Percentiles rank a stretch among this genome's conserved stretches.
These are phyloP conservation scores for Dactylellina leptospora DNA, from an alignment of 2,329 filamentous ascomycete species.

Conservation along the genomic window DNA sequence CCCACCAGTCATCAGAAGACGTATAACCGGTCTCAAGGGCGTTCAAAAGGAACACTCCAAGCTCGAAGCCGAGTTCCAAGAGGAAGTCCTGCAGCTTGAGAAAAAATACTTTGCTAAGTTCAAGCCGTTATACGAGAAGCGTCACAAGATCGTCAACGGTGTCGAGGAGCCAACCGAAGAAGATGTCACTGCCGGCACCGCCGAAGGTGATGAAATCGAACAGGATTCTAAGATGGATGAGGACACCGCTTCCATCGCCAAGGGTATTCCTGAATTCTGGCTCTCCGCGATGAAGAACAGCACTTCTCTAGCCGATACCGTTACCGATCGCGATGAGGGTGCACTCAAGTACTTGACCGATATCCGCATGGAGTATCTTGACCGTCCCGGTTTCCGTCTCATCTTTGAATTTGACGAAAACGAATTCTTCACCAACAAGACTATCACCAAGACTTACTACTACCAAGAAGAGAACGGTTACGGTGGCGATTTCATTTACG, in stretches of 20 bases:
- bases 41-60: slow-evolving; percentile 99
- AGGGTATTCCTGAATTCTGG: slow-evolving; percentile 99
- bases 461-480: slow-evolving; percentile 99
- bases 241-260: slow-evolving; percentile 65
- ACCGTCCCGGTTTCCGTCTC: slow-evolving; percentile 95
- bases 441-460: slow-evolving; percentile 96
- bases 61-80: slow-evolving; percentile 97
- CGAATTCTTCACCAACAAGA: slow-evolving; percentile 97
- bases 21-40: slow-evolving; percentile 93
- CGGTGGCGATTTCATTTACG: slow-evolving; percentile 98
- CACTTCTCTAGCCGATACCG: slow-evolving; percentile 95
- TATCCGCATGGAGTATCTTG: slow-evolving; percentile 98
- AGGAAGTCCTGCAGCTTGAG: slow-evolving; percentile 96
- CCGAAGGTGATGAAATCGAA: slow-evolving; percentile 64
- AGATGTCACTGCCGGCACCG: slow-evolving; percentile 78
- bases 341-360: slow-evolving; percentile 89
- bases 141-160: slow-evolving; percentile 91
- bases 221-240: slow-evolving; percentile 67
- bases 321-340: slow-evolving; percentile 94
- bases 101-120: slow-evolving; percentile 99
- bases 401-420: slow-evolving; percentile 98
- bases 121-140: slow-evolving; percentile 95
- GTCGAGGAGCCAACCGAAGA: slow-evolving; percentile 82
- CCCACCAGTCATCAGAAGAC: slow-evolving; percentile 84
- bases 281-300: slow-evolving; percentile 99